Evolutionary conservation across 345 rosid species (phyloP).

Genomic region (Xanthoceras sorbifolium): DNA sequence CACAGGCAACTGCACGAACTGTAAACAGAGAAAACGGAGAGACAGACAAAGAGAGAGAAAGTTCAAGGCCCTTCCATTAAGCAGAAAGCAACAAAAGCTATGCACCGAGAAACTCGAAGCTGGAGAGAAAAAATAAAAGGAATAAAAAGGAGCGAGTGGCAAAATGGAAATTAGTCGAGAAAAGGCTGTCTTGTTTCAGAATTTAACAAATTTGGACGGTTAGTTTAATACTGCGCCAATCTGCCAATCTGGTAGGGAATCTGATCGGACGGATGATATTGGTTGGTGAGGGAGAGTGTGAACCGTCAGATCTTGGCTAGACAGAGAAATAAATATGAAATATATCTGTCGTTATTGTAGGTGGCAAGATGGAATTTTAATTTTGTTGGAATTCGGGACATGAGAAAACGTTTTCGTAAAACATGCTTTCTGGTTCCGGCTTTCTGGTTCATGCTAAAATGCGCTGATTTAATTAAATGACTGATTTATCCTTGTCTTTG

Average conservation of each 20-base stretch:
- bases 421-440: slow-evolving; percentile 31
- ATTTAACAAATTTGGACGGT: slow-evolving; percentile 13
- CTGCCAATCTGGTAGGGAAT: slow-evolving; percentile 14
- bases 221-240: slow-evolving; percentile 21
- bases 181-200: slow-evolving; percentile 18
- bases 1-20: slow-evolving; percentile 33
- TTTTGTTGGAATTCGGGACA: slow-evolving; percentile 16
- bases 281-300: slow-evolving; percentile 9
- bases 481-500: neutral
- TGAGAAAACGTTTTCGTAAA: neutral
- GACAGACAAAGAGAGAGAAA: slow-evolving; percentile 11
- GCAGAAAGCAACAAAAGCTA: slow-evolving; percentile 57
- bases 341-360: slow-evolving; percentile 39
- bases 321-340: slow-evolving; percentile 24
- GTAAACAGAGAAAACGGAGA: slow-evolving; percentile 28
- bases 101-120: slow-evolving; percentile 32
- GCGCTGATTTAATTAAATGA: neutral
- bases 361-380: slow-evolving; percentile 33
- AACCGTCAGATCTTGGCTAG: slow-evolving; percentile 34
- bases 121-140: neutral
- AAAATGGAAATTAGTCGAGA: slow-evolving; percentile 25
- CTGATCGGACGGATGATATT: slow-evolving; percentile 39
- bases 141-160: slow-evolving; percentile 22
- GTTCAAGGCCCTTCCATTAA: slow-evolving; percentile 65
- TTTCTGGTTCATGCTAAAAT: neutral